Base-by-base conservation (phyloP, 768 basidiomycete species). In the Rickenella mellea region DNA sequence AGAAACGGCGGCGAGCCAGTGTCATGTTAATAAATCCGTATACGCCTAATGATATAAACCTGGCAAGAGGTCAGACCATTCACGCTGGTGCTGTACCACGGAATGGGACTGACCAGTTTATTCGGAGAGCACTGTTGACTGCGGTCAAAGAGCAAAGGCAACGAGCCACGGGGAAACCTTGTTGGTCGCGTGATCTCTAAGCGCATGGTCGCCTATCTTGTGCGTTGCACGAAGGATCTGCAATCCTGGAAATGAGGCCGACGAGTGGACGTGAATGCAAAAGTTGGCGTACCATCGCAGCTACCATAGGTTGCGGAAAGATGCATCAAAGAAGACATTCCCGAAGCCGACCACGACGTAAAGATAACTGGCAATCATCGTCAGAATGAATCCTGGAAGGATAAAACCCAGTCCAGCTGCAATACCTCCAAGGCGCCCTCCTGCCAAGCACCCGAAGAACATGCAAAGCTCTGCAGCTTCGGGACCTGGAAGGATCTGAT, bases 11-110 rank as follows among this genome's bases (percentile, higher is more conserved):
- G 26, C 43, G 43, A 27, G 40, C 15, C 24, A 44, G 11, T 6
- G 40, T 25, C 43, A 44, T 44, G 43, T 44, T 19, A 22, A 44
- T 45, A 14, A 44, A 25, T 19, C 41, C 40, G 37, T 45, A 44
- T 39, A 44, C 40, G 19, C 42, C 43, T 11, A 44, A 27, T 10
- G 43, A 44, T 20, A 44, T 44, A 21, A 44, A 12, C 43, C 43
- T 44, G 40, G 19, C 26, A 38, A 6, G 24, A 19, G 39, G 17
- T 43, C 37, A 43, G 21, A 28, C 7, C 20, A 15, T 9, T 11
- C 10, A 25, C 5, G 39, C 20, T 36, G 12, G 22, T 21, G 10
- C 8, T 12, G 22, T 41, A 19, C 40, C n/a, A n/a, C n/a, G n/a
- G n/a, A n/a, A n/a, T n/a, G n/a, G n/a, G n/a, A 24, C 43, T 11